Conservation (phyloP, 1,139 yeast species). For the Blastobotrys proliferans region DNA sequence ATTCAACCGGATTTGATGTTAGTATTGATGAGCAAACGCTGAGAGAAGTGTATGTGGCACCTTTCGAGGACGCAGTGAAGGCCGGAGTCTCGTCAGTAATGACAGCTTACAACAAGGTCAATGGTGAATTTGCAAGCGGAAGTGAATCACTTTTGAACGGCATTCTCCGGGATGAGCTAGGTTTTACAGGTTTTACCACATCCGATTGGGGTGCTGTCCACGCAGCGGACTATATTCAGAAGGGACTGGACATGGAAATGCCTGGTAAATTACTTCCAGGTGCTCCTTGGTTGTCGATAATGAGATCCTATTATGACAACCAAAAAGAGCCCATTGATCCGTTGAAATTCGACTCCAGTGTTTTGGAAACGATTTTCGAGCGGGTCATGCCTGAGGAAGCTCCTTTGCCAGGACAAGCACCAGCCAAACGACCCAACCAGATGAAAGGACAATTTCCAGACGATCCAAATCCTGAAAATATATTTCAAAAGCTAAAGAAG, state of each 20-base stretch:
- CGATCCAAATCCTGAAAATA: neutral
- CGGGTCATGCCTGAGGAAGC: neutral
- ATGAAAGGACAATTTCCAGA: neutral
- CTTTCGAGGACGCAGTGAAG: constrained; percentile 58
- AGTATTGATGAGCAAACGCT: constrained; percentile 45
- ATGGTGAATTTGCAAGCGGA: constrained; percentile 58
- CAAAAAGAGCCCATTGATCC: neutral
- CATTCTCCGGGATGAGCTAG: constrained; percentile 56
- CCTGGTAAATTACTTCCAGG: constrained; percentile 45
- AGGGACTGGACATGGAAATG: constrained; percentile 67
- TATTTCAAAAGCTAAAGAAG: neutral
- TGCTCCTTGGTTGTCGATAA: neutral
- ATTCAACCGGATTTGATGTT: constrained; percentile 5
- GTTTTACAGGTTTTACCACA: constrained; percentile 62
- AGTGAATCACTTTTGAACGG: constrained; percentile 54
- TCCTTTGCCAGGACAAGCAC: neutral
- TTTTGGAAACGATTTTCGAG: neutral
- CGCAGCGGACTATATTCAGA: constrained; percentile 53
- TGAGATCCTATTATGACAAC: neutral
- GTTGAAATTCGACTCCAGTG: neutral
- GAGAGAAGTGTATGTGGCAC: constrained; percentile 63
- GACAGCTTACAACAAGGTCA: constrained; percentile 59
- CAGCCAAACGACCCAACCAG: neutral
- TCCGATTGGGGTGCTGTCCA: constrained; percentile 63
- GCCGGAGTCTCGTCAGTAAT: constrained; percentile 64